Base-by-base conservation (phyloP, 75 land plant genomes). In the Ceratopteris richardii region DNA sequence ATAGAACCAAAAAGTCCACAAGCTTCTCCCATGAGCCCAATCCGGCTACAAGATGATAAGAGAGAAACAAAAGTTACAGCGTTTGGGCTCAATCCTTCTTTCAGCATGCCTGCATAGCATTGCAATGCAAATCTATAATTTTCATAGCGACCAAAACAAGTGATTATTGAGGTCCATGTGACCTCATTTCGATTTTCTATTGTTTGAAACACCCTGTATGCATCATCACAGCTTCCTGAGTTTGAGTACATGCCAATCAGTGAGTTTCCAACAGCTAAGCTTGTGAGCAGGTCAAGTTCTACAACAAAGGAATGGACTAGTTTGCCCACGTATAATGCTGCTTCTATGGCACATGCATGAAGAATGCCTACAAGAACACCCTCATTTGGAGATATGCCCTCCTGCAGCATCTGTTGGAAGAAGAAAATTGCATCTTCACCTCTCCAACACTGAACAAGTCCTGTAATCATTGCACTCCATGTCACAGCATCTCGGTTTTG, bases 1-100 rank as follows among this genome's bases (percentile, higher is more conserved):
- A 84, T 73, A 26, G 29, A 53, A 9, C 77, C 16, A 50, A 80
- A 80, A 14, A 80, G 44, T n/a, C 59, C 46, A 41, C 69, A 36
- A 10, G 80, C 87, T 71, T 80, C 65, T 40, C 52, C 30, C 27
- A 48, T 44, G n/a, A 58, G 14, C 12, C 69, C 69, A 14, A 53
- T 60, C 36, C 57, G 62, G 62, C 62, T 66, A 48, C 64, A 68
- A 1, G 71, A 56, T 33, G 46, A 41, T 22, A 68, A 20, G 29
- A 68, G 62, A 21, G 47, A 61, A 24, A 68, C 23, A 55, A 54
- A 68, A 0, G 71, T 61, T 9, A 61, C 58, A n/a, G 51, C 71
- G 30, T 68, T 61, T 19, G 71, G 71, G 19, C 5, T 21, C 1
- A 13, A 0, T 0, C 37, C 26, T 21, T 58, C 21, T 0, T 14